phyloP scores from a whole-genome alignment of 2,329 filamentous ascomycete species.

The Fusarium clavum region DNA sequence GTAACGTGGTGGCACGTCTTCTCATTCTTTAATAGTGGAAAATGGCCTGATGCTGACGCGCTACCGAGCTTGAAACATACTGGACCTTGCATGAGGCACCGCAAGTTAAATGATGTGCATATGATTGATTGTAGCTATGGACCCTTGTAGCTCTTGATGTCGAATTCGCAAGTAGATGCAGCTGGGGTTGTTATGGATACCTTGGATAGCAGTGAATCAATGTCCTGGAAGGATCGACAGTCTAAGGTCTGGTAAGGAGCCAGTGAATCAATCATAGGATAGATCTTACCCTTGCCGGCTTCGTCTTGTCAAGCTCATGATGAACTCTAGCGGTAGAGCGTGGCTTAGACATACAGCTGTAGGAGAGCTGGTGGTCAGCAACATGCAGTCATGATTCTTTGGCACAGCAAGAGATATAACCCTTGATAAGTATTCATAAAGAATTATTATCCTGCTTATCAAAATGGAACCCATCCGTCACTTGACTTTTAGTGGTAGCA shows the following conservation, averaged over 20 bases:
- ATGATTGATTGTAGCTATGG: neutral
- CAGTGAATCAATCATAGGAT: no score
- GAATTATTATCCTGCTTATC: neutral
- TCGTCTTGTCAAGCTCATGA: neutral
- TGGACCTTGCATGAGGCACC: constrained; percentile 21
- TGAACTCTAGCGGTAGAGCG: neutral
- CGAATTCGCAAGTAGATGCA: neutral
- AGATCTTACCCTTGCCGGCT: neutral
- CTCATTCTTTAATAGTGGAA: constrained; percentile 18
- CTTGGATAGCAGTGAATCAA: neutral
- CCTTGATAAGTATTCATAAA: neutral
- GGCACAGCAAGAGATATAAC: neutral
- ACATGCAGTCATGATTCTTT: neutral
- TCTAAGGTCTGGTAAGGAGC: neutral
- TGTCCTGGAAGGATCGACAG: neutral
- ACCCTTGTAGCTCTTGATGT: neutral
- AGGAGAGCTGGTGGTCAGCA: neutral
- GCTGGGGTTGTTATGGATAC: neutral
- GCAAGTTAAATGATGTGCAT: constrained; percentile 4
- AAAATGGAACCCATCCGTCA: neutral
- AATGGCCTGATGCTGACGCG: constrained; percentile 45
- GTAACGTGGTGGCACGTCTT: constrained; percentile 36
- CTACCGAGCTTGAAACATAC: constrained; percentile 9
- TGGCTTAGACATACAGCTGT: neutral
- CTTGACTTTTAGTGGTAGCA: neutral